A percentile compares a stretch with the other conserved stretches of the same genome.
Conservation (phyloP, 495 filamentous ascomycete genomes). For the Hypoxylon perforatum region DNA sequence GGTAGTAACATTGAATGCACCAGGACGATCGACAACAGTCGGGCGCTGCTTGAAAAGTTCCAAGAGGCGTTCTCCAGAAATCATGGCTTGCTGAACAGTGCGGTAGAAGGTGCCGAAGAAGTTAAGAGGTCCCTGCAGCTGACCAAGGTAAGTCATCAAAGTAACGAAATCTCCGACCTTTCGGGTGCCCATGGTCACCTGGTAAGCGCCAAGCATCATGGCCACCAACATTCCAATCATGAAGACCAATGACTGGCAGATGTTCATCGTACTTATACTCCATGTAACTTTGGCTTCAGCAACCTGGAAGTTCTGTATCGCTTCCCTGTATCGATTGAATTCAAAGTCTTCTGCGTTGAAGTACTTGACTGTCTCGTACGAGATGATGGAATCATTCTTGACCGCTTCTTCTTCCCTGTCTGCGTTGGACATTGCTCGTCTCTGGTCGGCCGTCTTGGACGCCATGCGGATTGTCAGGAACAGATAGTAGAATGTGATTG, state of each 20-base stretch:
- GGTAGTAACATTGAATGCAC: constrained; percentile 59
- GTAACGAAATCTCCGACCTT: constrained; percentile 82
- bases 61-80: constrained; percentile 93
- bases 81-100: constrained; percentile 95
- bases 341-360: constrained; percentile 97
- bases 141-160: constrained; percentile 88
- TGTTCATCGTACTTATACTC: constrained; percentile 92
- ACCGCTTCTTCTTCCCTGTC: constrained; percentile 95
- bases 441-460: constrained; percentile 88
- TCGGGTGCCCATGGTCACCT: constrained; percentile 78
- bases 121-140: constrained; percentile 91
- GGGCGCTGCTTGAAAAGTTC: constrained; percentile 92
- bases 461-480: constrained; percentile 97
- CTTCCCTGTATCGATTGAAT: constrained; percentile 72
- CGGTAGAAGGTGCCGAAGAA: constrained; percentile 99
- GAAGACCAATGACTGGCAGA: constrained; percentile 92
- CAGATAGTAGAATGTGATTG: constrained; percentile 96
- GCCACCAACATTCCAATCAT: constrained; percentile 86
- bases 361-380: constrained; percentile 98
- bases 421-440: constrained; percentile 92
- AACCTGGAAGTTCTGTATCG: constrained; percentile 82
- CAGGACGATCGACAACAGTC: constrained; percentile 79
- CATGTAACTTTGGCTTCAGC: constrained; percentile 89
- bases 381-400: constrained; percentile 97
- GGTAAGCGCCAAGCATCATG: constrained; percentile 88